These are phyloP conservation scores for Candida ulmi DNA, from an alignment of 805 yeast species.

Conservation along the genomic window DNA sequence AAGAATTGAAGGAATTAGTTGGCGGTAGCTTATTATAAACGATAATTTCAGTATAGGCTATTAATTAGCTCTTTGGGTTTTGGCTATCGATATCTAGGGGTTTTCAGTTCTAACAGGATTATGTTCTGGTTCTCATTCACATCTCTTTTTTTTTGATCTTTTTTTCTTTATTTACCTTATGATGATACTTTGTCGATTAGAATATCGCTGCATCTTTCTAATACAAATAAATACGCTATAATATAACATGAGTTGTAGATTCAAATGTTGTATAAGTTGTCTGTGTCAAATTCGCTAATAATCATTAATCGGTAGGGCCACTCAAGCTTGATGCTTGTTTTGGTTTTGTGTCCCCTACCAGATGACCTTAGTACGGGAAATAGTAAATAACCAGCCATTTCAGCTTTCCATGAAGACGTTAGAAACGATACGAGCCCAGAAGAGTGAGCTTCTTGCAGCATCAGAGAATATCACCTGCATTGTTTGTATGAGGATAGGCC, in stretches of 20 bases:
- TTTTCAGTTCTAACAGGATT: neutral
- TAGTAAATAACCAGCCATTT: too few species aligned
- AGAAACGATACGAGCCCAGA: too few species aligned
- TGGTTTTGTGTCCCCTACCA: too few species aligned
- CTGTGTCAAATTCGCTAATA: too few species aligned
- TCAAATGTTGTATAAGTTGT: too few species aligned
- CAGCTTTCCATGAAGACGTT: too few species aligned
- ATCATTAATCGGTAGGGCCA: too few species aligned
- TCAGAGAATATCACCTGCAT: too few species aligned
- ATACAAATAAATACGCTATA: neutral
- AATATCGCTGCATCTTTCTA: neutral
- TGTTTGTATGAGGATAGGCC: too few species aligned
- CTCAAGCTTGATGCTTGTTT: too few species aligned
- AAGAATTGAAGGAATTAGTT: constrained; percentile 7
- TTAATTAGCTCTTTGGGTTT: neutral
- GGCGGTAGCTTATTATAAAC: neutral
- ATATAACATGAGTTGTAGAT: neutral
- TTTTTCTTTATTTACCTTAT: neutral
- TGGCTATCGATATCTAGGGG: neutral
- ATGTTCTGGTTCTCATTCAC: neutral
- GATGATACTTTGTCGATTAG: neutral
- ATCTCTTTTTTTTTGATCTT: neutral
- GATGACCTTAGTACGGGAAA: too few species aligned
- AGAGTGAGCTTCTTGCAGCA: too few species aligned
- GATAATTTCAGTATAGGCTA: neutral